Evolutionary conservation across 352 stramenopile species (phyloP), one percentile per base, ranked within the genome.

Genomic region (Blastocystis sp.): DNA sequence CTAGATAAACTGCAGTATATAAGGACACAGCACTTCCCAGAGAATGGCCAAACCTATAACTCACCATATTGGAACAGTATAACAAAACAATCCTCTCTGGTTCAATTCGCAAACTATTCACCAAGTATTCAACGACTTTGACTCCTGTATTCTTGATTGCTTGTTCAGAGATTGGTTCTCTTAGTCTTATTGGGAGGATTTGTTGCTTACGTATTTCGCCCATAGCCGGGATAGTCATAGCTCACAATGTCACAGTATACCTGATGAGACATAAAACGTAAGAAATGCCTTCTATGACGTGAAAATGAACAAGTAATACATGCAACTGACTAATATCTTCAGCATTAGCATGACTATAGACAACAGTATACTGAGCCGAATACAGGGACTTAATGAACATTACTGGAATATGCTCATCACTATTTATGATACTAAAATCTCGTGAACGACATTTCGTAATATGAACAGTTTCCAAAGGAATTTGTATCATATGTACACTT

Each of bases 301-400:
- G 19, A 48, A 84, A 42, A 5, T 33, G 4, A 33, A 3, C 9
- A 15, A 17, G 4, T n/a, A n/a, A 19, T n/a, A 27, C 7, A 4
- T 54, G 66, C 73, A 84, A 27, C 42, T 84, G 73, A 68, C 48
- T 68, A 68, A 84, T 84, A 62, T 68, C 73, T 68, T 84, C 73
- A 3, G 73, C 73, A 84, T 84, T 84, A 4, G 73, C 73, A 44
- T 84, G 73, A 44, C 73, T 84, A 51, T 84, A 84, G 4, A 84
- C 51, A 44, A 84, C 15, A 27, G 35, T 53, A 27, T 53, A 69
- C 7, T n/a, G 17, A 17, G 73, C 22, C 27, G 19, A 35, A 48
- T 51, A 66, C 11, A 54, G 30, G 6, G 73, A 44, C 27, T 84
- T 84, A 19, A 60, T 37, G 27, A 48, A 42, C 13, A 68, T 51